Base-by-base conservation (phyloP, 805 yeast species). In the Candida vaughaniae region DNA sequence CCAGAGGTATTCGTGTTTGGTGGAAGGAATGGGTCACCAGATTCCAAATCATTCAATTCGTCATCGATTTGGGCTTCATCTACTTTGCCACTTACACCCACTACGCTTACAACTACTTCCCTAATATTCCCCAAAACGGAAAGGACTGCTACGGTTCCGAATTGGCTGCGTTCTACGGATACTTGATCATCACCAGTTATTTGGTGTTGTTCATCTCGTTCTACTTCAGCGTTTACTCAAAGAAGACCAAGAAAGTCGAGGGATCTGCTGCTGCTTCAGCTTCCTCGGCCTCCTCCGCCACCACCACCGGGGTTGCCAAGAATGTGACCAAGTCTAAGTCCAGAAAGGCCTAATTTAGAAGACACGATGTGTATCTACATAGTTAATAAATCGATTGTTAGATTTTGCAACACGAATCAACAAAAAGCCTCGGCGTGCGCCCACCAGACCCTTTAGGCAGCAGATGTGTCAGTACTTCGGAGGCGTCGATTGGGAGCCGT, bases 21-120 rank as follows among this genome's bases (percentile, higher is more conserved):
- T 91, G 99, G 99, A 91, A 93, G 71, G 95, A 90, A 71, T 91
- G 96, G 96, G 96, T 91, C 49, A 91, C 99, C 39, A 77, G 95
- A 48, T 82, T 87, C 73, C 99, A 91, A 73, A 91, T 91, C 67
- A 71, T 86, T 55, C 99, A 91, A 71, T 91, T 91, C 59, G 68
- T 91, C 49, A 73, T 91, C 56, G 99, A 91, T 64, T 77, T 91
- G 57, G 79, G 74, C 29, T 90, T 91, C 60, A 95, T 93, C 47
- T 93, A 89, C 73, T 89, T 86, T 64, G 96, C 96, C 35, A 84
- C 95, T 38, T 91, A 87, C 69, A 83, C 96, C 46, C 89, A 83
- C 69, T 88, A 85, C 51, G 90, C 93, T 26, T 71, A 71, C 60
- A 75, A 72, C 43, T 88, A 81, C 72, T 82, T 64, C 62, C 62